phyloP scores from a whole-genome alignment of 768 basidiomycete genomes.

The Asterophora parasitica region DNA sequence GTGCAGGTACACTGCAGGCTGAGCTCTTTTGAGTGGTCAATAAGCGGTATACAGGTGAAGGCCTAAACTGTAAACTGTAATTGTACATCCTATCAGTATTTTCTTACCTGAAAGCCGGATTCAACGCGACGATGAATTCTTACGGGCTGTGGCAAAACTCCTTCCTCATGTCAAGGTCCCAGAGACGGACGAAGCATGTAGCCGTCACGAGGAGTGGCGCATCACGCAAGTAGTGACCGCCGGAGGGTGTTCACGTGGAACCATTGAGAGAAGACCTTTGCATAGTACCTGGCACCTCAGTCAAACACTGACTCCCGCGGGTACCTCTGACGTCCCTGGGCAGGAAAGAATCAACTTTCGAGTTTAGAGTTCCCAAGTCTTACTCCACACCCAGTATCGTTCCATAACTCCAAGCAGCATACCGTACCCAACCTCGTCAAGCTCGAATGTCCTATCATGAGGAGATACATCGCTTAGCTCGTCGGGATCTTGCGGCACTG shows the following conservation, averaged over 20 bases:
- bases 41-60: neutral
- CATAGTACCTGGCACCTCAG: neutral
- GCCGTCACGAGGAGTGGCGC: constrained; percentile 15
- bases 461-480: constrained; percentile 4
- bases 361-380: constrained; percentile 12
- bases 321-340: neutral
- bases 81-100: neutral
- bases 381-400: constrained; percentile 28
- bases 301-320: neutral
- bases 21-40: neutral
- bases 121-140: constrained; percentile 1
- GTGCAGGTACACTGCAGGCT: neutral
- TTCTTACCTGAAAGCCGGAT: constrained; percentile 3
- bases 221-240: neutral
- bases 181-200: neutral
- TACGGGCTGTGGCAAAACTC: too few relatives aligned
- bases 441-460: constrained; percentile 14
- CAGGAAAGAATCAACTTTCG: neutral
- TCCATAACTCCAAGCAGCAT: constrained; percentile 38
- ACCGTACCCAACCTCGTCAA: constrained; percentile 34
- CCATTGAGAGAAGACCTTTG: neutral
- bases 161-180: neutral
- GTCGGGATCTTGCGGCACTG: constrained; percentile 3
- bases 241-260: neutral
- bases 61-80: neutral